Evolutionary conservation across 352 stramenopile species (phyloP).

Genomic region (Pythium coloratum): DNA sequence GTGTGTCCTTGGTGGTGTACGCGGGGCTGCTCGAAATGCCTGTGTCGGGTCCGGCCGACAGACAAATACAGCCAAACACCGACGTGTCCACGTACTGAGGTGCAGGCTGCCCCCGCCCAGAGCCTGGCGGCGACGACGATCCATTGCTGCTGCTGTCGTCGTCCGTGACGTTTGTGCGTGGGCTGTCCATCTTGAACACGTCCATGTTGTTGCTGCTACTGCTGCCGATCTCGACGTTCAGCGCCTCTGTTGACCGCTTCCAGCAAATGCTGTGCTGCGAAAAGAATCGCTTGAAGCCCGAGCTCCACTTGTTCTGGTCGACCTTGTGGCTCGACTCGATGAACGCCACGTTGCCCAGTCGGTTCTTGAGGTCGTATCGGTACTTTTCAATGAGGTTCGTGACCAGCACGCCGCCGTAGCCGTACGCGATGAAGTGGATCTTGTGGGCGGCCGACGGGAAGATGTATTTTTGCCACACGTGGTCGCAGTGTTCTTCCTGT

Average conservation of each 20-base stretch:
- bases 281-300: conserved; percentile 78
- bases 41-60: conserved; percentile 71
- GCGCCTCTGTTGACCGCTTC: conserved; percentile 59
- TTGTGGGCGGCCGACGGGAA: conserved; percentile 74
- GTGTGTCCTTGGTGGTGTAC: conserved; percentile 66
- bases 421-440: conserved; percentile 89
- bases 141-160: conserved; percentile 16
- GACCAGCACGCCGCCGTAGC: conserved; percentile 77
- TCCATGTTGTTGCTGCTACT: conserved; percentile 23
- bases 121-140: conserved; percentile 24
- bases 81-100: conserved; percentile 24
- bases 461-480: conserved; percentile 90
- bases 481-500: conserved; percentile 85
- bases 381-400: conserved; percentile 84
- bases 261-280: conserved; percentile 81
- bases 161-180: conserved; percentile 2
- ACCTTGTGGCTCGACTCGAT: conserved; percentile 88
- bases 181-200: conserved; percentile 7
- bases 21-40: conserved; percentile 54
- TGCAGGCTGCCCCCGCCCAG: conserved; percentile 10
- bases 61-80: conserved; percentile 69
- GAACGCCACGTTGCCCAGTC: conserved; percentile 83
- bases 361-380: conserved; percentile 71
- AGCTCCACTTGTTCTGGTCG: conserved; percentile 64
- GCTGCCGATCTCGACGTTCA: conserved; percentile 48